phyloP scores from a whole-genome alignment of 73 alveolate genomes.

The Tetrahymena malaccensis region DNA sequence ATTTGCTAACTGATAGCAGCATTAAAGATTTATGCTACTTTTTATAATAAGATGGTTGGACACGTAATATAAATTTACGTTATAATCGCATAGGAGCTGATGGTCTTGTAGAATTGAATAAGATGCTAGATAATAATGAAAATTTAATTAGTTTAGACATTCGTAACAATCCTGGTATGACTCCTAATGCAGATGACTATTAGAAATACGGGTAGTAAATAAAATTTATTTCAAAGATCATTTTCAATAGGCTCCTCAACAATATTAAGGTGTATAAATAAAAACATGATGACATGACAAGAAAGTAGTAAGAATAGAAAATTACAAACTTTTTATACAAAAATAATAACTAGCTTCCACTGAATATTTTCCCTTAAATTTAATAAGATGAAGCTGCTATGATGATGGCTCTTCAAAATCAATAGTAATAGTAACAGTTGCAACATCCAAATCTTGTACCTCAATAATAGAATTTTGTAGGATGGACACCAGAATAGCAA shows the following conservation, averaged over 20 bases:
- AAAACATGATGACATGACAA: neutral
- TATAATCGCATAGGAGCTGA: slow-evolving; percentile 36
- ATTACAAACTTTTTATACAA: neutral
- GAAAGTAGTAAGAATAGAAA: neutral
- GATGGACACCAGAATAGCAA: neutral
- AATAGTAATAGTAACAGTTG: neutral
- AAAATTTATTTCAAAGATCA: slow-evolving; percentile 21
- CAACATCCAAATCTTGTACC: neutral
- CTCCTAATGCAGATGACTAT: neutral
- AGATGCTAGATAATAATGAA: slow-evolving; percentile 33
- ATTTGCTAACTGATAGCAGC: slow-evolving; percentile 20
- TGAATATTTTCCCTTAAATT: neutral
- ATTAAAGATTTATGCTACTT: slow-evolving; percentile 32
- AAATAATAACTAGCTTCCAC: neutral
- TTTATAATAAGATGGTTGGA: slow-evolving; percentile 32
- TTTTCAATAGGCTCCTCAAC: slow-evolving; percentile 5
- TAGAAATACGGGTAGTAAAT: neutral
- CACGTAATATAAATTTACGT: slow-evolving; percentile 19
- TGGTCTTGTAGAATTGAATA: slow-evolving; percentile 8
- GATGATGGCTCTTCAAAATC: neutral
- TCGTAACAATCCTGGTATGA: slow-evolving; percentile 37
- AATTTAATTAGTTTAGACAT: slow-evolving; percentile 18
- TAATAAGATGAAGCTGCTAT: neutral
- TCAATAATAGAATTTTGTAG: neutral
- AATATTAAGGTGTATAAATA: slow-evolving; percentile 2